Base-by-base conservation (phyloP, 164 flowering plant genomes). In the Stephania cephalantha region DNA sequence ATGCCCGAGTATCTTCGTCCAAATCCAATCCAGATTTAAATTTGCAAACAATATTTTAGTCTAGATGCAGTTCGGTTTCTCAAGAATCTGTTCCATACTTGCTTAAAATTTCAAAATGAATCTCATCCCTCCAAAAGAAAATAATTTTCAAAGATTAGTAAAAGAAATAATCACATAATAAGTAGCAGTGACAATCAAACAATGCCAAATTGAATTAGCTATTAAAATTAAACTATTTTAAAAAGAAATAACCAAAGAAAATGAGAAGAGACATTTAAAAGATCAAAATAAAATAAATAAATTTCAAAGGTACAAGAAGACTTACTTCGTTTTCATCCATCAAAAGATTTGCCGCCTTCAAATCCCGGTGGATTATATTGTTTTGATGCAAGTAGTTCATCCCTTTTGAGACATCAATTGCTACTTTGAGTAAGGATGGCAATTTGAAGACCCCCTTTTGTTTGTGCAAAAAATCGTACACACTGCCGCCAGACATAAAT, bases 251-350 rank as follows among this genome's bases (percentile, higher is more conserved):
- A 10, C 9, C 15, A 50, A 50, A 50, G 15, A 7, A 50, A 50
- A 11, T 50, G 15, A 15, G 55, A 50, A 61, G 25, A 18, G 20
- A 61, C 5, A 35, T 35, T 35, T 35, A 35, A 17, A 61, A 18
- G n/a, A 25, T 61, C 18, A 45, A 53, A 52, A 71, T 35, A 22
- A 7, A 7, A 15, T 48, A 61, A 46, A 20, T 61, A 22, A 61
- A 61, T 61, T n/a, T 20, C 22, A 61, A 61, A n/a, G 25, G 66
- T 61, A 61, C n/a, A 17, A 17, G 22, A 17, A 7, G 44, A 2
- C 90, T 87, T 85, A 96, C 99, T 79, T 88, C 92, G 76, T 96
- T 88, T 85, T 96, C 99, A 87, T 96, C 97, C 99, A 96, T 94
- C 70, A 96, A 86, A 81, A 96, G 97, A 86, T 96, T 96, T 68